Conservation (phyloP, 2,329 filamentous ascomycete genomes). For the Ophiobolus disseminans region DNA sequence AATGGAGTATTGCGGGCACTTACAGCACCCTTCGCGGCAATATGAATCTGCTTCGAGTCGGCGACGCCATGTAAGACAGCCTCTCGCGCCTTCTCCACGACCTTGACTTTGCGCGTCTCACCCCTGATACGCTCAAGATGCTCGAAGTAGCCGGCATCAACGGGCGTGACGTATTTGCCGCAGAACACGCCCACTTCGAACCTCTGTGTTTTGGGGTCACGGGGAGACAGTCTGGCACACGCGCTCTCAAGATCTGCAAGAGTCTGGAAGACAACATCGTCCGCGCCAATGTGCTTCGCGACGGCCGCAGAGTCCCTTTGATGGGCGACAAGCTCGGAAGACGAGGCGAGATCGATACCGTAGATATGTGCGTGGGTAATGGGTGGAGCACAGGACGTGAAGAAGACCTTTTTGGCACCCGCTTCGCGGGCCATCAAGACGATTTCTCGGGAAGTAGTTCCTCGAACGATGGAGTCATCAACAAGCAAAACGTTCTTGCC, state of each 20-base stretch:
- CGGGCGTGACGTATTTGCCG: constrained; percentile 82
- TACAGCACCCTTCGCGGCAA: constrained; percentile 67
- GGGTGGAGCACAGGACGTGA: constrained; percentile 81
- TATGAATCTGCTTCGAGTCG: constrained; percentile 65
- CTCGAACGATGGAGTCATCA: constrained; percentile 89
- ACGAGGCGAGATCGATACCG: constrained; percentile 77
- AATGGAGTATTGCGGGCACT: constrained; percentile 11
- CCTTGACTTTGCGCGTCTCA: constrained; percentile 72
- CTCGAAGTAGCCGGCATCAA: constrained; percentile 81
- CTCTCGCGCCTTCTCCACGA: constrained; percentile 68
- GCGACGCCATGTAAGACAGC: constrained; percentile 70
- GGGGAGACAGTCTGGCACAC: constrained; percentile 74
- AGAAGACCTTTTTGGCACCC: constrained; percentile 81
- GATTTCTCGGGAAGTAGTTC: constrained; percentile 81
- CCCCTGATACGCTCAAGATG: constrained; percentile 76
- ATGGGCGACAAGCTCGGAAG: constrained; percentile 74
- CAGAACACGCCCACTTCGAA: constrained; percentile 95
- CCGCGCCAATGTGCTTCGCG: constrained; percentile 72
- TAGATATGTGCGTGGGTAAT: constrained; percentile 90
- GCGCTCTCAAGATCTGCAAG: constrained; percentile 81
- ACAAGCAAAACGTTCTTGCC: constrained; percentile 82
- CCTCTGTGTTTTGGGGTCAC: constrained; percentile 62
- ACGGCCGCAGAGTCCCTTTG: constrained; percentile 68
- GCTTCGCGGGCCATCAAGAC: constrained; percentile 85
- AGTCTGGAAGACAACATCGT: constrained; percentile 78